Conservation (phyloP, 169 alveolate genomes). For the Amoebophrya sp. region DNA sequence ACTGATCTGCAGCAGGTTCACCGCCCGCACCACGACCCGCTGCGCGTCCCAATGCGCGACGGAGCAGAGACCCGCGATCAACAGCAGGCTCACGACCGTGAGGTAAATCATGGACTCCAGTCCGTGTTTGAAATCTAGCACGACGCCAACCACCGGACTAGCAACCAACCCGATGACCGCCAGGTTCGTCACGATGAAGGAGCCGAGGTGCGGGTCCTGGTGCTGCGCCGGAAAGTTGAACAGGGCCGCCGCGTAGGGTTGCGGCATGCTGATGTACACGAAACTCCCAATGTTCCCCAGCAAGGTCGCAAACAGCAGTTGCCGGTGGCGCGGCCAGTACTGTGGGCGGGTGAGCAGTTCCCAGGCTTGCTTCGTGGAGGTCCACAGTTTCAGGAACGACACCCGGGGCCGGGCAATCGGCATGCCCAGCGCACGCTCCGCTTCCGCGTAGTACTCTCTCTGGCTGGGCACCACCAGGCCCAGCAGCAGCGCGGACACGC, state of each 20-base stretch:
- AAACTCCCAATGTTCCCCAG: neutral
- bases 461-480: neutral
- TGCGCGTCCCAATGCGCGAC: neutral
- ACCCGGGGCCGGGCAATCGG: neutral
- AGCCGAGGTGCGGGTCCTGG: neutral
- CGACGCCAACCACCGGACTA: neutral
- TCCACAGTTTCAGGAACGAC: neutral
- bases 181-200: neutral
- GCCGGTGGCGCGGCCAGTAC: neutral
- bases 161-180: neutral
- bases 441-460: neutral
- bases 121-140: neutral
- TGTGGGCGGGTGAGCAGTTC: neutral
- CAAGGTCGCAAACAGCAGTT: neutral
- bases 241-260: neutral
- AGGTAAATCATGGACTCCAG: too few species aligned
- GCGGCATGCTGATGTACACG: neutral
- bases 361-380: neutral
- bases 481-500: neutral
- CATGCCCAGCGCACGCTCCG: neutral
- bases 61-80: neutral
- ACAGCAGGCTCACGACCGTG: neutral
- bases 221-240: neutral
- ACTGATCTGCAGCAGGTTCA: neutral
- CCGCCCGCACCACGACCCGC: neutral